These are phyloP conservation scores for Henningerozyma blattae DNA, from an alignment of 805 yeast species.

Conservation along the genomic window DNA sequence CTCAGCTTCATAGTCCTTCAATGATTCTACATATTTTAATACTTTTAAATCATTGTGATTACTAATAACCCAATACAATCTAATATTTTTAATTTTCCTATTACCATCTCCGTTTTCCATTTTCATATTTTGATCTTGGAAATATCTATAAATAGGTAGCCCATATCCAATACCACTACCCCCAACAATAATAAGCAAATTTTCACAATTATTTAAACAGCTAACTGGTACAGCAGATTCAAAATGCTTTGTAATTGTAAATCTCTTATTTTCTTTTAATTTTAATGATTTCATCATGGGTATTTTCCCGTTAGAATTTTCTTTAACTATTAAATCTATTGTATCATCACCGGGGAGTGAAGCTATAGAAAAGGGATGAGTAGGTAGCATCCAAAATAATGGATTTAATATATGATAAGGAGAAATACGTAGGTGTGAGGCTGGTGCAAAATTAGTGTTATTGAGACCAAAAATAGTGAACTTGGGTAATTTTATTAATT, in stretches of 20 bases:
- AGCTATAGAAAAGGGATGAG: conserved; percentile 60
- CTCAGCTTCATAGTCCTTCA: conserved; percentile 5
- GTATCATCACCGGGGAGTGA: conserved; percentile 29
- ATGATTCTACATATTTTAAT: conserved; percentile 14
- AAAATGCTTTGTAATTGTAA: conserved; percentile 32
- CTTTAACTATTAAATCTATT: conserved; percentile 35
- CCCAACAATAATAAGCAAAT: conserved; percentile 47
- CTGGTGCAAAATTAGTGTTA: conserved; percentile 37
- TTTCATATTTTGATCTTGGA: conserved; percentile 5
- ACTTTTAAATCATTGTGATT: conserved; percentile 36
- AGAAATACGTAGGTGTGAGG: conserved; percentile 46
- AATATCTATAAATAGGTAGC: conserved; percentile 36
- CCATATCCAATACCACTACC: conserved; percentile 67
- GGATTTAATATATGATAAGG: conserved; percentile 25
- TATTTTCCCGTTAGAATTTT: conserved; percentile 19
- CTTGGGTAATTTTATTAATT: conserved; percentile 17
- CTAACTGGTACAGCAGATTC: conserved; percentile 31
- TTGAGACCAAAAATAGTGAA: conserved; percentile 17
- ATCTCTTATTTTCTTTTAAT: conserved; percentile 21
- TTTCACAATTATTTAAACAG: conserved; percentile 37
- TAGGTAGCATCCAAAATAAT: conserved; percentile 38
- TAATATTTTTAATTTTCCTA: conserved; percentile 18
- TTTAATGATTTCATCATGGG: conserved; percentile 17
- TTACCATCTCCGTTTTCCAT: too few relatives aligned
- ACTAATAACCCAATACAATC: conserved; percentile 44